Conservation (phyloP, 164 flowering plant species). For the Tetrastigma voinierianum region DNA sequence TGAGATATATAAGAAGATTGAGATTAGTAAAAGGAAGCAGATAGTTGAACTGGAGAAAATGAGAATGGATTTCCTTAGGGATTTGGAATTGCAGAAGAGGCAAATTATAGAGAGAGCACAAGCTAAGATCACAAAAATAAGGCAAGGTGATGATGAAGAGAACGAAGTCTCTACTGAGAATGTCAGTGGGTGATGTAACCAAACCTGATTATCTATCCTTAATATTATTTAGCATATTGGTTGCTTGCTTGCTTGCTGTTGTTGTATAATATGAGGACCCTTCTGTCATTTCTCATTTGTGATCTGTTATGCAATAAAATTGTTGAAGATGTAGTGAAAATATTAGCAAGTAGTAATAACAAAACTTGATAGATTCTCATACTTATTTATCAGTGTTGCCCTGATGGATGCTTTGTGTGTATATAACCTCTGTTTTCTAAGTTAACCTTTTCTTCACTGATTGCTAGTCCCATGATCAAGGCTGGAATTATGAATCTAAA, state of each 20-base stretch:
- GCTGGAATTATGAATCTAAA: no score
- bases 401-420: no score
- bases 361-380: neutral
- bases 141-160: conserved; percentile 47
- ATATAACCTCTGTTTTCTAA: no score
- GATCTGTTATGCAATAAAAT: conserved; percentile 2
- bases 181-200: conserved; percentile 20
- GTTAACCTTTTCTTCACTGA: no score
- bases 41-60: conserved; percentile 87
- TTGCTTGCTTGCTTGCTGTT: conserved; percentile 7
- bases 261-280: conserved; percentile 4
- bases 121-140: conserved; percentile 71
- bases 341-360: conserved; percentile 5
- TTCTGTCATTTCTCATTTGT: neutral
- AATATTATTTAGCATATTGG: neutral
- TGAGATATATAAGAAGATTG: conserved; percentile 87
- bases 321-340: conserved; percentile 1
- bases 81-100: conserved; percentile 78
- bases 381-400: no score
- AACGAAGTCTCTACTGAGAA: conserved; percentile 30
- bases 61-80: conserved; percentile 86
- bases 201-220: neutral
- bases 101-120: conserved; percentile 79
- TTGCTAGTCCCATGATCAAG: no score
- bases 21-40: conserved; percentile 77